Percentiles rank a stretch among this genome's conserved stretches.
These are phyloP conservation scores for Phylloporus rhodoxanthus DNA, from an alignment of 768 basidiomycete genomes.

Conservation along the genomic window DNA sequence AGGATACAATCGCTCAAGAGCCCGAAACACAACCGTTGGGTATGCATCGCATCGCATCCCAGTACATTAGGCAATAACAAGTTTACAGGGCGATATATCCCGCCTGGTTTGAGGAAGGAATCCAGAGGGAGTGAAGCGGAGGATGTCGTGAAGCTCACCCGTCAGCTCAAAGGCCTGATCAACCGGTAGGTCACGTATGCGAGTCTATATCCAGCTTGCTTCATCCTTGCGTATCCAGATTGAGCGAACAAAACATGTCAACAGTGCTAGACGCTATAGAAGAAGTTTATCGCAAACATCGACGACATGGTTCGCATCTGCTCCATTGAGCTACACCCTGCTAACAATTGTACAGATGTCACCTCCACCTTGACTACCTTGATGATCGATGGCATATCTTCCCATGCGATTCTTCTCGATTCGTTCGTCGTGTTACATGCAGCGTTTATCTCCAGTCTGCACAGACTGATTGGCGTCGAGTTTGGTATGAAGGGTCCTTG, in stretches of 20 bases:
- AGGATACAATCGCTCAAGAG: not conserved
- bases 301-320: slow-evolving; percentile 60
- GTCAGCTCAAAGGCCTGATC: slow-evolving; percentile 80
- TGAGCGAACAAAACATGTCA: slow-evolving; percentile 87
- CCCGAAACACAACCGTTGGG: slow-evolving; percentile 6
- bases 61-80: not conserved
- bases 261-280: slow-evolving; percentile 71
- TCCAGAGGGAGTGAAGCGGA: slow-evolving; percentile 36
- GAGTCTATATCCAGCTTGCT: not conserved
- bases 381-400: slow-evolving; percentile 73
- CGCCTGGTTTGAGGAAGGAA: slow-evolving; percentile 67
- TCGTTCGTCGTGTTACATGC: slow-evolving; percentile 88
- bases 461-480: slow-evolving; percentile 79
- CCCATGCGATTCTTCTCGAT: slow-evolving; percentile 76
- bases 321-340: not conserved
- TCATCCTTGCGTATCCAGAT: slow-evolving; percentile 37
- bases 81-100: slow-evolving; percentile 57
- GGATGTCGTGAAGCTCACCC: slow-evolving; percentile 51
- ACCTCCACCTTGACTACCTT: slow-evolving; percentile 72
- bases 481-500: slow-evolving; percentile 59
- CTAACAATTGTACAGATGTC: slow-evolving; percentile 51
- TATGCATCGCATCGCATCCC: slow-evolving; percentile 6
- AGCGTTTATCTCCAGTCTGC: slow-evolving; percentile 73
- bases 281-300: slow-evolving; percentile 66
- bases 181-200: slow-evolving; percentile 54